phyloP scores from a whole-genome alignment of 257 asterid genomes.

The Nicotiana otophora region DNA sequence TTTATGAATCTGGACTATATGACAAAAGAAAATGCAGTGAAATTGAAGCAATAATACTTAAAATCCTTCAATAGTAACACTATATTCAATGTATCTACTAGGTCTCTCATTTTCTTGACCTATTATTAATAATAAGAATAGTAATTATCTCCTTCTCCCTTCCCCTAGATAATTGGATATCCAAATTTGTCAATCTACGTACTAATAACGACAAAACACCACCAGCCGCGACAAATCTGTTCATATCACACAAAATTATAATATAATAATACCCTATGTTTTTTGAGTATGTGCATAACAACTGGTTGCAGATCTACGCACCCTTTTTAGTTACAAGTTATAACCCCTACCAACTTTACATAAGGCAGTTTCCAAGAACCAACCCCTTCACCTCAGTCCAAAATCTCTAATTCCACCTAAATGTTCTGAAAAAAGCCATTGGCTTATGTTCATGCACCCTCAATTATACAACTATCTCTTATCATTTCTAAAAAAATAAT shows the following conservation, averaged over 20 bases:
- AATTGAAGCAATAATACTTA: not conserved
- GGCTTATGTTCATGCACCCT: conserved; percentile 48
- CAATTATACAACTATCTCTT: not conserved
- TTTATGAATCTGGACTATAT: conserved; percentile 36
- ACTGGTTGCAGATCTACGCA: conserved; percentile 18
- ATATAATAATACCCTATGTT: not conserved
- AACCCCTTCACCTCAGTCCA: conserved; percentile 9
- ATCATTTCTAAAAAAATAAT: not conserved
- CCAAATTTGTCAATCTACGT: conserved; percentile 22
- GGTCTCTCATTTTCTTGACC: not conserved
- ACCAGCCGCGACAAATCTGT: conserved; percentile 35
- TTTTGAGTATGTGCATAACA: not conserved
- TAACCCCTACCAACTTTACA: conserved; percentile 53
- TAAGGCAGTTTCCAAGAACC: conserved; percentile 61
- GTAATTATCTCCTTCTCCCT: not conserved
- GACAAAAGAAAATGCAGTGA: conserved; percentile 29
- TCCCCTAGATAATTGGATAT: conserved; percentile 20
- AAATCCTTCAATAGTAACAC: not conserved
- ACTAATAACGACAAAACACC: conserved; percentile 34
- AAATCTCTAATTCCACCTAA: conserved; percentile 9
- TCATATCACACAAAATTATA: not conserved
- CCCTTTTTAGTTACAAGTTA: conserved; percentile 12
- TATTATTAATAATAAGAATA: not conserved
- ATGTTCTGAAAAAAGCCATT: conserved; percentile 23
- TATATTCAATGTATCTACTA: not conserved